Evolutionary conservation across 2,329 filamentous ascomycete genomes (phyloP), one percentile per base, ranked within the genome.

Genomic region (Pezicula carpinea): DNA sequence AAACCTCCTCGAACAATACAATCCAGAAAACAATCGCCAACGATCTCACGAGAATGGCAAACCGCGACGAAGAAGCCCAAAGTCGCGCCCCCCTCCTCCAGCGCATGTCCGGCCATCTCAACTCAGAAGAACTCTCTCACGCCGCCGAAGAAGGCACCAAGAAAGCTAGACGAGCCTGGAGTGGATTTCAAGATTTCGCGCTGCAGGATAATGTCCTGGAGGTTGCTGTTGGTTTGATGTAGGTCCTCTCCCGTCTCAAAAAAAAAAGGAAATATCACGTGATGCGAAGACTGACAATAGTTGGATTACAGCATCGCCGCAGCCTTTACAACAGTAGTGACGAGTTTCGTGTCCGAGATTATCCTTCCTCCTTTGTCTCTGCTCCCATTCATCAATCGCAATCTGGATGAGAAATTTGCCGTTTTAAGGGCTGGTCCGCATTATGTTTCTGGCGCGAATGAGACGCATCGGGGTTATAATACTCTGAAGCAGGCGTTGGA

Each of bases 191-290:
- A 55, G 83, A 87, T 62, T 89, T 89, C 64, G 84, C 83, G 0
- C 77, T 87, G 45, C 79, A 85, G 53, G 85, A 86, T 48, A 88
- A 89, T 56, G 85, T 89, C 40, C 73, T 89, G 21, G 82, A 89
- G 64, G 85, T 89, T 49, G 85, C 85, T 14, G 82, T 89, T 56
- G 85, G 85, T 55, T 69, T 89, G 53, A 89, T 89, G 83, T 87
- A 60, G 63, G 72, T 19, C 10, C 8, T 26, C 23, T 11, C 18
- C 21, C 11, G 19, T 32, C 35, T 5, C 10, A 15, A 23, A 11
- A 18, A 15, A 23, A 17, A 17, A 8, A 11, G 33, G 35, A 38
- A 19, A 23, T 15, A 19, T n/a, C 11, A 29, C 29, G 3, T 36
- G 47, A 39, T 13, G 22, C 34, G 18, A 17, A 18, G n/a, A 40